Evolutionary conservation across 805 yeast species (phyloP), one percentile per base, ranked within the genome.

Genomic region (Kluyveromyces siamensis): DNA sequence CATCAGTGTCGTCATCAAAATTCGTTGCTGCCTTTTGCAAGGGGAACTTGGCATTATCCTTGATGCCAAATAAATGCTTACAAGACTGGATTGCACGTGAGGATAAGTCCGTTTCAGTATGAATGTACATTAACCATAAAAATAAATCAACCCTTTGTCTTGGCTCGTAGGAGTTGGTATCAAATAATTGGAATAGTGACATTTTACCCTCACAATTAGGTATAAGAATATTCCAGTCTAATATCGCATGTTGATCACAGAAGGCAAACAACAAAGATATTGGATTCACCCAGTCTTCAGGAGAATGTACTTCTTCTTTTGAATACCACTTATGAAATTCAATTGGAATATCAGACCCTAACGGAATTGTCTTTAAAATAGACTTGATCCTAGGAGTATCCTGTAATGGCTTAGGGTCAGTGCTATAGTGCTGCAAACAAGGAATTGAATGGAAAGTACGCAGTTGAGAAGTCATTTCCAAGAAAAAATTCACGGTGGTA

Each of bases 391-490:
- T 73, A 2, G 98, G 98, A 0, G 98, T 93, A 61, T 91, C 98
- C 67, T 91, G 98, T 38, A 91, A 72, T 49, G 88, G 93, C 62
- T 85, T 87, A 42, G 81, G 82, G 58, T 42, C 72, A 56, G 33
- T 49, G n/a, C 53, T 55, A 25, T 55, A 50, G 66, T 74, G 59
- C 63, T 91, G 97, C 40, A 91, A 71, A 10, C 89, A 80, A 0
- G 99, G 99, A 35, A 91, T 87, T 11, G 96, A 85, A 67, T 91
- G 97, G 62, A 86, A 91, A 0, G 97, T 90, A 59, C 99, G 75
- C 53, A 91, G 73, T 55, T 89, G 91, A 0, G 96, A 87, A 57
- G 88, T 83, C 98, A 91, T 91, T 60, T 89, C 97, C 19, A 95
- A 87, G 49, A 88, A 96, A 62, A 91, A 85, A 67, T 91, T 91